Conservation (phyloP, 2,329 filamentous ascomycete genomes). For the Xylariaceae sp. region DNA sequence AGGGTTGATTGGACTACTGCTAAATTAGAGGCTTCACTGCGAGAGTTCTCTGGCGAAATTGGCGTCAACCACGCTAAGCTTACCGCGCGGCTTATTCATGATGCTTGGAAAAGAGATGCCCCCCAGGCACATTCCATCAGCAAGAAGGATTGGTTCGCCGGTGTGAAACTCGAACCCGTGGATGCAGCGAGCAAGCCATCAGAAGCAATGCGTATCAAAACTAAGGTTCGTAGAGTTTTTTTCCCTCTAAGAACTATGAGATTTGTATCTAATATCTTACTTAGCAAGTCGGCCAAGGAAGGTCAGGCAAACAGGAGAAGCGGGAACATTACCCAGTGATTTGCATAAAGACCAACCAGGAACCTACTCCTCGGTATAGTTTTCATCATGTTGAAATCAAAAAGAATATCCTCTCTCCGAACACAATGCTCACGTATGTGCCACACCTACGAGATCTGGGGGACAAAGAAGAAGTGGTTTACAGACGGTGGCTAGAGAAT, state of each 20-base stretch:
- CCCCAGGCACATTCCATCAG: conserved; percentile 48
- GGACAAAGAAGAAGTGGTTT: conserved; percentile 60
- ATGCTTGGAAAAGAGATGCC: conserved; percentile 49
- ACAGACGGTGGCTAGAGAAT: conserved; percentile 62
- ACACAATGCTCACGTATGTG: conserved; percentile 65
- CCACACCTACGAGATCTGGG: conserved; percentile 64
- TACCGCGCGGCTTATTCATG: conserved; percentile 50
- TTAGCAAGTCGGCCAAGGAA: conserved; percentile 49
- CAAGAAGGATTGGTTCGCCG: conserved; percentile 55
- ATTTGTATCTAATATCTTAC: conserved; percentile 28
- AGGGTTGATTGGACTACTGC: conserved; percentile 50
- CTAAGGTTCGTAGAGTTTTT: conserved; percentile 52
- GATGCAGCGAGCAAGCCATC: conserved; percentile 39
- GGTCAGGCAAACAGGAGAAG: conserved; percentile 51
- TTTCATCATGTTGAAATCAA: conserved; percentile 66
- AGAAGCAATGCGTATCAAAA: conserved; percentile 55
- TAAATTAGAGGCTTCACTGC: conserved; percentile 50
- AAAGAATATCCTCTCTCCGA: conserved; percentile 64
- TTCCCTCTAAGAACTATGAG: not conserved
- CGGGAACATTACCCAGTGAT: conserved; percentile 50
- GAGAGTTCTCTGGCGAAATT: conserved; percentile 50
- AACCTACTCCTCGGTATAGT: conserved; percentile 62
- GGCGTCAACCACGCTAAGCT: conserved; percentile 53
- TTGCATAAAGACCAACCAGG: conserved; percentile 56
- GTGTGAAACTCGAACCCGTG: conserved; percentile 46